Evolutionary conservation across 139 green algal genomes (phyloP), one percentile per base, ranked within the genome.

Genomic region (Pycnococcus provasolii): DNA sequence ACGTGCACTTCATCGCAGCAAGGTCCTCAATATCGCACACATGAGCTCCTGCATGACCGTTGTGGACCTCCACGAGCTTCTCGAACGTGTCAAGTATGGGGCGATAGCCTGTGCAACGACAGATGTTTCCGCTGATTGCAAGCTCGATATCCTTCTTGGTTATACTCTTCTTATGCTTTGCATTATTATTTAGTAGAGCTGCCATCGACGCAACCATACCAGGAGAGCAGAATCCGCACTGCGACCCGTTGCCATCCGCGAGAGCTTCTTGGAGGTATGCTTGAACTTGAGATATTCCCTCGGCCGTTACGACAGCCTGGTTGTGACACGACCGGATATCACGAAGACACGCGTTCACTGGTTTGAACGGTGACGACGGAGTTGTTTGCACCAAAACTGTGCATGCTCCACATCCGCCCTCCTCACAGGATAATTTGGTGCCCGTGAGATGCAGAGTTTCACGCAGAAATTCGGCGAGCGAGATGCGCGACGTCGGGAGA

Each of bases 211-310:
- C 66, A 1, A 83, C 76, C 39, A 90, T 77, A n/a, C 84, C 87
- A 15, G 86, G 85, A 0, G 85, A 89, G 78, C 87, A 93, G 78
- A 83, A 90, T 42, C 87, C 87, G 64, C 87, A 93, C 64, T 93
- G 85, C 1, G 74, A 74, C 37, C 37, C 68, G 54, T 74, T 60
- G 57, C 73, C 64, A 15, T 67, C 70, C 3, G 70, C 70, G 8
- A 80, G 45, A 3, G 61, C 62, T 13, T 63, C 37, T 26, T 74
- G 67, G 42, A 64, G 51, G 50, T 39, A 37, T 58, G 58, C 59
- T 1, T 58, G 58, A 8, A 41, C 58, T 11, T 26, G 11, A 39
- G 9, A 67, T 11, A 91, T 50, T 2, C 82, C 83, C 62, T 89
- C 82, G 40, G 73, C 70, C 2, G 86, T 92, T 39, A 74, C 69